Conservation (phyloP, 2,329 filamentous ascomycete genomes). For the Fusarium brachygibbosum region DNA sequence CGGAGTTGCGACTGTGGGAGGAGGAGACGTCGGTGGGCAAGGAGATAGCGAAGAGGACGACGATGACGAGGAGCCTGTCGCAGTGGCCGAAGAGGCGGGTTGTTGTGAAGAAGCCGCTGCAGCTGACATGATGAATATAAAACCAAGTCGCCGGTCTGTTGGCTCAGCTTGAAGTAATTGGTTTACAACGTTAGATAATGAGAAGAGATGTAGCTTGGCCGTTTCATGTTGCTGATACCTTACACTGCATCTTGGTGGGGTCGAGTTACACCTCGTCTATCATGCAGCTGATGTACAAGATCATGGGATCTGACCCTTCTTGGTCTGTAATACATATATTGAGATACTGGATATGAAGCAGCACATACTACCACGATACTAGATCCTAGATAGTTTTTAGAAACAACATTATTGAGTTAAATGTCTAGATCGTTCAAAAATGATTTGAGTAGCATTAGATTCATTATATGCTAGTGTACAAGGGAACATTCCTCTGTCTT, state of each 20-base stretch:
- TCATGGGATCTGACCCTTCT: constrained; percentile 33
- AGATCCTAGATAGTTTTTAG: neutral
- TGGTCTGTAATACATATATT: constrained; percentile 3
- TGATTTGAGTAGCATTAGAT: constrained; percentile 42
- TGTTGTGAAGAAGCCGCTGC: constrained; percentile 27
- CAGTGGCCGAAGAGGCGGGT: constrained; percentile 18
- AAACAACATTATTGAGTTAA: neutral
- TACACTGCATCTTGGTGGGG: constrained; percentile 42
- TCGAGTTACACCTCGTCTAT: constrained; percentile 30
- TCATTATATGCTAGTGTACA: constrained; percentile 47
- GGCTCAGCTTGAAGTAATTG: constrained; percentile 5
- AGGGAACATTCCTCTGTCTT: constrained; percentile 19
- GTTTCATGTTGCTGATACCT: constrained; percentile 34
- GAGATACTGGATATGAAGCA: neutral
- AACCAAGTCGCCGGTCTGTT: constrained; percentile 8
- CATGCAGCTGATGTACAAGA: constrained; percentile 38
- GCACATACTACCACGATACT: neutral
- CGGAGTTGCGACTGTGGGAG: constrained; percentile 44
- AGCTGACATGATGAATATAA: constrained; percentile 26
- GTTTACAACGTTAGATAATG: constrained; percentile 2
- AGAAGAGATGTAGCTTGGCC: constrained; percentile 24
- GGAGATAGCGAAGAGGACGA: constrained; percentile 41
- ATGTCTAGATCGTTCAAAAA: neutral
- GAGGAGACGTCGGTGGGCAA: constrained; percentile 46
- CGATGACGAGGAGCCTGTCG: constrained; percentile 38